Percentiles rank a stretch among this genome's conserved stretches.
These are phyloP conservation scores for Colletotrichum tropicale DNA, from an alignment of 2,329 filamentous ascomycete species.

Conservation along the genomic window DNA sequence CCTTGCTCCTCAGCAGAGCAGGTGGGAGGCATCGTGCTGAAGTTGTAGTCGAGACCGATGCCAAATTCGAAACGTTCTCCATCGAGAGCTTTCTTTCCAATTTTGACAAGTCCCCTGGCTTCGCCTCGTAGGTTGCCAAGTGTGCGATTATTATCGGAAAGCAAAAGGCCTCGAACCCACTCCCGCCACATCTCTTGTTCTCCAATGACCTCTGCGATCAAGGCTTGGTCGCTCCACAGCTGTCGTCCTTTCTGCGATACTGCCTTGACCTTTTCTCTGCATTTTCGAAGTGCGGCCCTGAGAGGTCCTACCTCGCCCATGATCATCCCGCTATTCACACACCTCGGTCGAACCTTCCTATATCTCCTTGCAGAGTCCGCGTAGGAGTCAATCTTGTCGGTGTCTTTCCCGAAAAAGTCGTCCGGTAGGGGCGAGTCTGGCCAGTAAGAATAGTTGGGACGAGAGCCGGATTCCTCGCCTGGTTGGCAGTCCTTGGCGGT, in stretches of 20 bases:
- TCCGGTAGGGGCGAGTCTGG: slow-evolving; percentile 35
- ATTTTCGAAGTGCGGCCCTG: slow-evolving; percentile 25
- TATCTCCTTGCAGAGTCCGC: slow-evolving; percentile 36
- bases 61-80: slow-evolving; percentile 39
- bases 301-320: slow-evolving; percentile 37
- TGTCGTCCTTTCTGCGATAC: slow-evolving; percentile 32
- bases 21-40: slow-evolving; percentile 38
- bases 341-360: slow-evolving; percentile 34
- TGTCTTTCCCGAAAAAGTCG: slow-evolving; percentile 36
- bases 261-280: slow-evolving; percentile 31
- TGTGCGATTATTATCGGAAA: slow-evolving; percentile 35
- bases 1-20: slow-evolving; percentile 41
- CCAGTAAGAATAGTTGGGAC: slow-evolving; percentile 40
- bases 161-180: slow-evolving; percentile 31
- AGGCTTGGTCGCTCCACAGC: slow-evolving; percentile 42
- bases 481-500: slow-evolving; percentile 40
- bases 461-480: slow-evolving; percentile 33
- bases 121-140: slow-evolving; percentile 11
- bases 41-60: slow-evolving; percentile 43
- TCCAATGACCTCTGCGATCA: slow-evolving; percentile 40
- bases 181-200: slow-evolving; percentile 42
- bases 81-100: slow-evolving; percentile 31
- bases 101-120: slow-evolving; percentile 11
- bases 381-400: slow-evolving; percentile 29
- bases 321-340: slow-evolving; percentile 38